These are phyloP conservation scores for Suillus alpinus DNA, from an alignment of 768 basidiomycete genomes.

Conservation along the genomic window DNA sequence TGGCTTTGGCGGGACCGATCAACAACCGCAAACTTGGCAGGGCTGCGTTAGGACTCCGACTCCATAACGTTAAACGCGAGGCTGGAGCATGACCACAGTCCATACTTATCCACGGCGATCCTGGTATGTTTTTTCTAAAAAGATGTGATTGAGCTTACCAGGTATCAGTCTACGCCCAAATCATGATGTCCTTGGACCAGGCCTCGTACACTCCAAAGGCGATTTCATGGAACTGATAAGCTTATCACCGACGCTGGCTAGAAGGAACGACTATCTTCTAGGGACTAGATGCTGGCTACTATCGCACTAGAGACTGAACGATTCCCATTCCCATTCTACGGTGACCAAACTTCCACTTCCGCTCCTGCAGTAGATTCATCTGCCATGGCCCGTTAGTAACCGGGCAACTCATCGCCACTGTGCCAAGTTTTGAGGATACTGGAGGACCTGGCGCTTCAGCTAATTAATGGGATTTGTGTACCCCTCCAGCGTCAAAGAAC, in stretches of 20 bases:
- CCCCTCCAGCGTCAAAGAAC: neutral
- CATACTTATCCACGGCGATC: neutral
- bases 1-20: neutral
- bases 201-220: neutral
- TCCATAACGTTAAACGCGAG: neutral
- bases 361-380: neutral
- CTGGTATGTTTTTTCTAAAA: neutral
- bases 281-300: neutral
- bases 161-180: neutral
- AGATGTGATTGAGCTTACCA: neutral
- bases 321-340: neutral
- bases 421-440: too few species aligned
- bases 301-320: neutral
- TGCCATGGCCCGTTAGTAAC: neutral
- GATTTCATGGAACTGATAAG: neutral
- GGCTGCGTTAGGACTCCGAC: neutral
- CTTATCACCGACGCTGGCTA: neutral
- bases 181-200: neutral
- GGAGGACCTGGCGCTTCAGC: neutral
- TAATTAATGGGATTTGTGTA: neutral
- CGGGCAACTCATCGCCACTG: neutral
- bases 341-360: neutral
- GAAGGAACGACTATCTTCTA: neutral
- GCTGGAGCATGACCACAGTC: neutral
- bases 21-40: conserved; percentile 1